Percentiles rank a stretch among this genome's conserved stretches.
These are phyloP conservation scores for Chlorella sorokiniana DNA, from an alignment of 139 green algal species.

Conservation along the genomic window DNA sequence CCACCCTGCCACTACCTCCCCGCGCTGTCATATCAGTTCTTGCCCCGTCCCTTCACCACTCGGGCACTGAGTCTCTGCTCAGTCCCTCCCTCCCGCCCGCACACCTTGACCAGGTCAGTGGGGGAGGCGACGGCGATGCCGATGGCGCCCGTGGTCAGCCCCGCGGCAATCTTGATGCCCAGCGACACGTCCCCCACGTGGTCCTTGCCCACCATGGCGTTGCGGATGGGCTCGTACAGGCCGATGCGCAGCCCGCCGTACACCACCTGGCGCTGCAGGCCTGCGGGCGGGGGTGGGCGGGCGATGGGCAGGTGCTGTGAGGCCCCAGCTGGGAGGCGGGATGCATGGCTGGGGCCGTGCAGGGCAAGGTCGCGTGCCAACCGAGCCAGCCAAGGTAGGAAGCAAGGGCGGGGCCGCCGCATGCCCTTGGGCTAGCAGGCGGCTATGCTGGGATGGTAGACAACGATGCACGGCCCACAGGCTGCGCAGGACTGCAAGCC, in stretches of 20 bases:
- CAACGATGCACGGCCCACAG: too few species aligned
- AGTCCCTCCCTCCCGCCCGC: background rate
- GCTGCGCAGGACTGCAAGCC: background rate
- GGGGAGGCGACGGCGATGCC: slow-evolving; percentile 88
- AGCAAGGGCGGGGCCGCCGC: too few species aligned
- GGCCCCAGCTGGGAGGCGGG: background rate
- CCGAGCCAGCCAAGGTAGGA: too few species aligned
- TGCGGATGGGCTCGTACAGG: slow-evolving; percentile 96
- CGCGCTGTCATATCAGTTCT: too few species aligned
- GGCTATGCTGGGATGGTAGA: too few species aligned
- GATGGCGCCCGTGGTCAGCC: slow-evolving; percentile 89
- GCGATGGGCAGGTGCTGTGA: background rate
- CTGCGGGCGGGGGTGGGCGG: slow-evolving; percentile 43
- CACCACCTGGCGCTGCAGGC: slow-evolving; percentile 92
- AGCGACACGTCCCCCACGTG: slow-evolving; percentile 80
- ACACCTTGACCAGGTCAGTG: slow-evolving; percentile 97
- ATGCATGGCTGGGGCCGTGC: background rate
- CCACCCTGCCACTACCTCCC: too few species aligned
- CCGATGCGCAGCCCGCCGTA: slow-evolving; percentile 97
- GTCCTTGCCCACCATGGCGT: slow-evolving; percentile 74
- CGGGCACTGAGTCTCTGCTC: background rate
- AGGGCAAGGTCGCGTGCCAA: too few species aligned
- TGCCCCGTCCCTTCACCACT: too few species aligned
- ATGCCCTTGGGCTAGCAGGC: too few species aligned
- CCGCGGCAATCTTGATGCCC: slow-evolving; percentile 91